Evolutionary conservation across 441 rosid genomes (phyloP).

Genomic region (Syzygium syzygioides): DNA sequence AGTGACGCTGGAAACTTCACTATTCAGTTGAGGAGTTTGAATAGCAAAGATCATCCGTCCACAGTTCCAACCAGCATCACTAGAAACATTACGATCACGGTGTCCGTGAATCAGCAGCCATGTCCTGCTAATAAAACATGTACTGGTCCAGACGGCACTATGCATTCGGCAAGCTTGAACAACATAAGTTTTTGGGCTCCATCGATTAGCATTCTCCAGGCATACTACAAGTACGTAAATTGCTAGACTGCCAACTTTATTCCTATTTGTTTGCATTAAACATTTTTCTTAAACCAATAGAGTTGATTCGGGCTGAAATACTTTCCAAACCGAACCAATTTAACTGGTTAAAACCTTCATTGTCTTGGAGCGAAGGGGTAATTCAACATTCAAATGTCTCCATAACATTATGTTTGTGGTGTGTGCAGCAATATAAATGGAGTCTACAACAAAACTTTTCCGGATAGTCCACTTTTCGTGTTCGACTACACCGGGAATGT

Average conservation of each 20-base stretch:
- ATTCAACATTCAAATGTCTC: not conserved
- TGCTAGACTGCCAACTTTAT: not conserved
- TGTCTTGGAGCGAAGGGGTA: not conserved
- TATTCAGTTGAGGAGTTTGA: not conserved
- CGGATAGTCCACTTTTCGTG: not conserved
- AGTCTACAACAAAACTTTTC: not conserved
- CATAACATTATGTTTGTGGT: not conserved
- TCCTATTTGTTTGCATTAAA: not conserved
- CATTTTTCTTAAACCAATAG: not conserved
- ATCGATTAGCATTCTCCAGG: not conserved
- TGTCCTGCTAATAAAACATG: not conserved
- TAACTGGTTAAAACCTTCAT: not conserved
- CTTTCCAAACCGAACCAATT: not conserved
- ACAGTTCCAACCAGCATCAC: not conserved
- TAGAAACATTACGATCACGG: not conserved
- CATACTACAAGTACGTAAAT: not conserved
- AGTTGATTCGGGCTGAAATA: not conserved
- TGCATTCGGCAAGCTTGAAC: not conserved
- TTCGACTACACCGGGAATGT: not conserved
- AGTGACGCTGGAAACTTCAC: not conserved
- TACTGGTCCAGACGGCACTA: not conserved
- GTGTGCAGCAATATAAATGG: not conserved
- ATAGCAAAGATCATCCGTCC: not conserved
- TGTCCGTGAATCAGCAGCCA: not conserved
- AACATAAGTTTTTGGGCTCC: not conserved